phyloP scores from a whole-genome alignment of 176 grass and related monocot genomes.

The Alloteropsis semialata region DNA sequence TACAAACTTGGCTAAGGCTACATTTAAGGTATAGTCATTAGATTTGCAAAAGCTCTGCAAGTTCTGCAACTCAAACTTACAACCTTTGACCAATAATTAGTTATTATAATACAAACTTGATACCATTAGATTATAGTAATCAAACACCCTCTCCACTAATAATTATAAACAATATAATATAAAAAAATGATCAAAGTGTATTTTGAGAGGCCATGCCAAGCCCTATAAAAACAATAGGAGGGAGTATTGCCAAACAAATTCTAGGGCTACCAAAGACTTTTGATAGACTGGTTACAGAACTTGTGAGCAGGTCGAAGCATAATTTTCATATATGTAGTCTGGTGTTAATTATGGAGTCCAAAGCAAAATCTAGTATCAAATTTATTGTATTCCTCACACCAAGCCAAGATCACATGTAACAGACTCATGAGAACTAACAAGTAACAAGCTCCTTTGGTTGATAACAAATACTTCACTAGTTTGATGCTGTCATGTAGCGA shows the following conservation, averaged over 20 bases:
- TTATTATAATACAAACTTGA: too few species aligned
- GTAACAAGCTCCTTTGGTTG: not conserved
- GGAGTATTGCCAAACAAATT: constrained; percentile 4
- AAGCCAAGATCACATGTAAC: not conserved
- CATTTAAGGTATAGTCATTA: not conserved
- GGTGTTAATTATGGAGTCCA: not conserved
- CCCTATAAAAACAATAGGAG: too few species aligned
- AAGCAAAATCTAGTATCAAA: not conserved
- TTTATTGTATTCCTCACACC: not conserved
- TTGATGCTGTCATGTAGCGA: not conserved
- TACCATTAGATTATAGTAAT: too few species aligned
- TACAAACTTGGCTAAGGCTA: not conserved
- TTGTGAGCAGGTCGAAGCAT: not conserved
- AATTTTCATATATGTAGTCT: not conserved
- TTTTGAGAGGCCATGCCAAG: too few species aligned
- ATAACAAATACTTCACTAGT: not conserved
- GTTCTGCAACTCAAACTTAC: not conserved
- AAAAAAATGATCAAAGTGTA: too few species aligned
- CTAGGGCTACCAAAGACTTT: not conserved
- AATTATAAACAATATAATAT: too few species aligned
- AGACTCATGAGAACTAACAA: not conserved
- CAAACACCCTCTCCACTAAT: too few species aligned
- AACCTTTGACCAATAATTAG: too few species aligned
- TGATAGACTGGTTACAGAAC: not conserved
- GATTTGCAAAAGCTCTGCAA: not conserved